These are phyloP conservation scores for Gossypium bickii DNA, from an alignment of 345 rosid genomes.

Conservation along the genomic window DNA sequence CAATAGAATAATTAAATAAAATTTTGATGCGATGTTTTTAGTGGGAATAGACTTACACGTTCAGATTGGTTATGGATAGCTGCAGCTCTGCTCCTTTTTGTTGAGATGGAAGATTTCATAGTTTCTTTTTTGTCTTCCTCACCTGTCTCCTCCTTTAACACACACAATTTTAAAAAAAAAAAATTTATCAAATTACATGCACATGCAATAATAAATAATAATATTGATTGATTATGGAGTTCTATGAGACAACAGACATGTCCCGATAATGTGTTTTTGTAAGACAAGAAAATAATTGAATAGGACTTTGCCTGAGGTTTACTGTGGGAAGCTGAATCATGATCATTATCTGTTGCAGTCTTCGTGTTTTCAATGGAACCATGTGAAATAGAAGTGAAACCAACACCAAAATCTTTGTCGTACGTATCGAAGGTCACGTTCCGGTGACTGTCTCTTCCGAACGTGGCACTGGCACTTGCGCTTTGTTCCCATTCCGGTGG, in stretches of 20 bases:
- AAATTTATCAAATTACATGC: not conserved
- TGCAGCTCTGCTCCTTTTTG: conserved; percentile 85
- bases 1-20: too few relatives aligned
- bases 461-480: conserved; percentile 52
- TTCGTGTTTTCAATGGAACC: conserved; percentile 48
- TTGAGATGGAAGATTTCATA: conserved; percentile 61
- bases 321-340: conserved; percentile 68
- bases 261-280: too few relatives aligned
- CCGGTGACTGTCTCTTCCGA: conserved; percentile 37
- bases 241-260: too few relatives aligned
- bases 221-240: too few relatives aligned
- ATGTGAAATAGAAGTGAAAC: conserved; percentile 52
- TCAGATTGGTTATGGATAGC: conserved; percentile 97
- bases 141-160: conserved; percentile 30
- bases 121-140: conserved; percentile 38
- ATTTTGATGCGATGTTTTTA: too few relatives aligned
- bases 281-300: not conserved
- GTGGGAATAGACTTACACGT: conserved; percentile 43
- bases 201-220: not conserved
- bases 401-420: conserved; percentile 38
- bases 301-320: conserved; percentile 38
- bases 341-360: conserved; percentile 45
- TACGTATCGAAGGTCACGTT: conserved; percentile 47
- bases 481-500: conserved; percentile 56
- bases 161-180: too few relatives aligned